These are phyloP conservation scores for Barbarea vulgaris DNA, from an alignment of 345 rosid genomes.

Conservation along the genomic window DNA sequence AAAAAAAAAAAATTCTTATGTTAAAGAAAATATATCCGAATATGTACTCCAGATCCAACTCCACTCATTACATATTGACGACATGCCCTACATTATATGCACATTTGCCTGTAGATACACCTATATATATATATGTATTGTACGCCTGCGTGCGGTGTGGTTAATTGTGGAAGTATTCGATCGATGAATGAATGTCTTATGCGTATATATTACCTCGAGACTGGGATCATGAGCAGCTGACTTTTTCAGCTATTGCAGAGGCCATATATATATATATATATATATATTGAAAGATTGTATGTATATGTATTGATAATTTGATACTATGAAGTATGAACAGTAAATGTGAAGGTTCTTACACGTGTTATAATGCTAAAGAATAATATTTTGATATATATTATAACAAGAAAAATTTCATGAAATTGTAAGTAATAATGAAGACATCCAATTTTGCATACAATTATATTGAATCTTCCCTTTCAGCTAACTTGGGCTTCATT, in stretches of 20 bases:
- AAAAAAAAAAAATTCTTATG: neutral
- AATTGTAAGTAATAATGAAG: neutral
- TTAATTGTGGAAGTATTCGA: neutral
- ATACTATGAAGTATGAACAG: neutral
- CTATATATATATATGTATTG: neutral
- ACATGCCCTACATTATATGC: conserved; percentile 2
- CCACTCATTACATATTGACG: neutral
- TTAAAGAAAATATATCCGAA: neutral
- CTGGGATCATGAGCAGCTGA: conserved; percentile 19
- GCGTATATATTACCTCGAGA: conserved; percentile 5
- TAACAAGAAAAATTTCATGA: neutral
- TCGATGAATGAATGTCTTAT: neutral
- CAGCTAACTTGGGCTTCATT: conserved; percentile 26
- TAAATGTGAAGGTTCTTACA: conserved; percentile 20
- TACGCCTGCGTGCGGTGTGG: too few species aligned
- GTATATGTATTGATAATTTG: conserved; percentile 9
- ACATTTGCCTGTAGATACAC: neutral
- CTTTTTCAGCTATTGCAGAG: conserved; percentile 31
- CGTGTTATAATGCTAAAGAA: conserved; percentile 21
- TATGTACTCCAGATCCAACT: neutral
- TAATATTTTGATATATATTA: conserved; percentile 1
- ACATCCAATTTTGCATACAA: conserved; percentile 31
- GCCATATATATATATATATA: neutral
- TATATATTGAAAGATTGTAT: neutral
- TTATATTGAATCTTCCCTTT: conserved; percentile 20